Conservation (phyloP, 208 protist species). For the Sergeia podlipaevii region DNA sequence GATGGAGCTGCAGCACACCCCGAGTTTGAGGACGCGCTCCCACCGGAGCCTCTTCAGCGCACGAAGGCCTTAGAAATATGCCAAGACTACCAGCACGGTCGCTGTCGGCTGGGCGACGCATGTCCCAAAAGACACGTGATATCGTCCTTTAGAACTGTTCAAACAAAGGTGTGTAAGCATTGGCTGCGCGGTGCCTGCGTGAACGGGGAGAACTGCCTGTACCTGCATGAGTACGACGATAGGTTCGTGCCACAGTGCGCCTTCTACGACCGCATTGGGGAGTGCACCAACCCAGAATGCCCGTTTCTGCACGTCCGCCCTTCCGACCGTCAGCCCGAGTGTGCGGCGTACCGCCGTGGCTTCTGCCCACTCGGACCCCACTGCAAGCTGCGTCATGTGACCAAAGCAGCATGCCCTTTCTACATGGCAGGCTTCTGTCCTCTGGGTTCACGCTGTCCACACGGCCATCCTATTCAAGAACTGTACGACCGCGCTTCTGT, state of each 20-base stretch:
- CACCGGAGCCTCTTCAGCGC: constrained; percentile 51
- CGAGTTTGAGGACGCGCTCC: constrained; percentile 77
- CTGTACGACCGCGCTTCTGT: constrained; percentile 71
- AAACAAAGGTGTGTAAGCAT: constrained; percentile 95
- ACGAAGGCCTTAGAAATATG: constrained; percentile 91
- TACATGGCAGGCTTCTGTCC: constrained; percentile 96
- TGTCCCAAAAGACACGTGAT: constrained; percentile 94
- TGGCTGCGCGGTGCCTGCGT: constrained; percentile 96
- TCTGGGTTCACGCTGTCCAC: constrained; percentile 91
- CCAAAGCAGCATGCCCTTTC: constrained; percentile 74
- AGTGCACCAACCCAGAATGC: constrained; percentile 97
- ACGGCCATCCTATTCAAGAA: constrained; percentile 89
- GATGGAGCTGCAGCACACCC: constrained; percentile 49
- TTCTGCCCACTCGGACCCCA: constrained; percentile 88
- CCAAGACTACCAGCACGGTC: constrained; percentile 93
- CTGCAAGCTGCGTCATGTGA: constrained; percentile 90
- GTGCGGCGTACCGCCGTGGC: constrained; percentile 83
- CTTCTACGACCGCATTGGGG: constrained; percentile 94
- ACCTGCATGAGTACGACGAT: constrained; percentile 95
- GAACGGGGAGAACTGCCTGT: constrained; percentile 95
- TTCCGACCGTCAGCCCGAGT: constrained; percentile 81
- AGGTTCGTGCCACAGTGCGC: constrained; percentile 94
- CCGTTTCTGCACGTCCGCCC: constrained; percentile 91
- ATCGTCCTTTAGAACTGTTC: constrained; percentile 55
- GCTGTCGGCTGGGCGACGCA: constrained; percentile 89